Evolutionary conservation across 495 filamentous ascomycete species (phyloP), one percentile per base, ranked within the genome.

Genomic region (Zalerion maritima): DNA sequence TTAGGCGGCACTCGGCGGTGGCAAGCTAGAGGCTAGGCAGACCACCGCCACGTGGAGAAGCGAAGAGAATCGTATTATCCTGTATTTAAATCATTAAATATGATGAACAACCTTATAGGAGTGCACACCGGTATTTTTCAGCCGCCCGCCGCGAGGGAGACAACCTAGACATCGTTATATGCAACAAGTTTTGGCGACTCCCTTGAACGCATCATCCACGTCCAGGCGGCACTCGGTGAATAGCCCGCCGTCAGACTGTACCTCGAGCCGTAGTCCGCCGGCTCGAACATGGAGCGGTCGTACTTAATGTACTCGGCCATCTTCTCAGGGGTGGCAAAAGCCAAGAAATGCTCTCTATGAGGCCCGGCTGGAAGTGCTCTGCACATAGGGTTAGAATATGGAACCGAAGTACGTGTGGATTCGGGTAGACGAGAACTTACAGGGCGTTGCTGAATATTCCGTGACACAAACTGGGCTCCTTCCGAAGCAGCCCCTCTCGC

Each of bases 381-480:
- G 30, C 1, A n/a, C 14, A 2, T 5, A 2, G n/a, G 10, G 14
- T 41, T 24, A 42, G 37, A 8, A 23, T 21, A n/a, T 8, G 10
- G 3, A 9, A 13, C 14, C 14, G n/a, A n/a, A 14, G 14, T 8
- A 21, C 4, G 13, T 6, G 7, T 18, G 26, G 3, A 1, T 9
- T 4, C 9, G 14, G 15, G 16, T n/a, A 14, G 15, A 13, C 12
- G 23, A 7, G 12, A 22, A 43, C 51, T 14, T 24, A 52, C 38
- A 79, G 41, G 0, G 69, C 67, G 44, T 79, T 79, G 2, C 71
- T 68, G 12, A 64, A 55, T n/a, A 71, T 67, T 0, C 72, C 73
- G 45, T 78, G 73, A 43, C 72, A 78, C 11, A 79, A 40, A 36
- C 63, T 71, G 0, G 74, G 71, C 47, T 69, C 64, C 40, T 77